A percentile compares a stretch with the other conserved stretches of the same genome.
phyloP scores from a whole-genome alignment of 768 basidiomycete genomes.

The Amanita molliuscula region DNA sequence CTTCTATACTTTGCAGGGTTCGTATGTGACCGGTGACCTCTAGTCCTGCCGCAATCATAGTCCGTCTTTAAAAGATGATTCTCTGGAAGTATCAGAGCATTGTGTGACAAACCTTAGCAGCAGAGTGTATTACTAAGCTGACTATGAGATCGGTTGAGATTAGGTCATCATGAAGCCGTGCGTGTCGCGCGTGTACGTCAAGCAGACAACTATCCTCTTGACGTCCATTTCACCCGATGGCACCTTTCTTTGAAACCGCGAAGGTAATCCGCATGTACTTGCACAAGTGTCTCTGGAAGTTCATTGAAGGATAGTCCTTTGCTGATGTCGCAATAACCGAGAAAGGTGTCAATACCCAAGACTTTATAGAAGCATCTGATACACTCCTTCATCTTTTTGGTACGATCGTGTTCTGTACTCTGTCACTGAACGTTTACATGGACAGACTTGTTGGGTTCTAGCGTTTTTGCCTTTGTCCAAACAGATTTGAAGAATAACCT shows the following conservation, averaged over 20 bases:
- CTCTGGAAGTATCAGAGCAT: no score
- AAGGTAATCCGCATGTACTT: not conserved
- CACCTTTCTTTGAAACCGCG: conserved; percentile 1
- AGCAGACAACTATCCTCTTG: not conserved
- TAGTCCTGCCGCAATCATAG: no score
- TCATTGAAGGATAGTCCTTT: conserved; percentile 46
- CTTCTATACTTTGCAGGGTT: no score
- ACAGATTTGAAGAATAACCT: conserved; percentile 47
- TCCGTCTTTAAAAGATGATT: no score
- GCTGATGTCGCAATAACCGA: conserved; percentile 71
- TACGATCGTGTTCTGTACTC: conserved; percentile 18
- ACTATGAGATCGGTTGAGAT: no score
- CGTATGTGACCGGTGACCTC: no score
- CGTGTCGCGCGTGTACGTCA: no score
- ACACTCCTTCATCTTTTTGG: conserved; percentile 72
- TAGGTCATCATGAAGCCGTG: no score
- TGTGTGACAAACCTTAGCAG: no score
- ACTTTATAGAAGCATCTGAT: conserved; percentile 84
- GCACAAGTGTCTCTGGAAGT: not conserved
- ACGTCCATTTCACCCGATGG: not conserved
- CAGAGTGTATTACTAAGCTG: no score
- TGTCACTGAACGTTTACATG: conserved; percentile 9
- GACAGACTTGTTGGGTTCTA: conserved; percentile 57
- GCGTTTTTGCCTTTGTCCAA: conserved; percentile 68
- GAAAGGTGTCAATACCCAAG: conserved; percentile 65